phyloP scores from a whole-genome alignment of 768 basidiomycete genomes.

The Hydnum rufescens region DNA sequence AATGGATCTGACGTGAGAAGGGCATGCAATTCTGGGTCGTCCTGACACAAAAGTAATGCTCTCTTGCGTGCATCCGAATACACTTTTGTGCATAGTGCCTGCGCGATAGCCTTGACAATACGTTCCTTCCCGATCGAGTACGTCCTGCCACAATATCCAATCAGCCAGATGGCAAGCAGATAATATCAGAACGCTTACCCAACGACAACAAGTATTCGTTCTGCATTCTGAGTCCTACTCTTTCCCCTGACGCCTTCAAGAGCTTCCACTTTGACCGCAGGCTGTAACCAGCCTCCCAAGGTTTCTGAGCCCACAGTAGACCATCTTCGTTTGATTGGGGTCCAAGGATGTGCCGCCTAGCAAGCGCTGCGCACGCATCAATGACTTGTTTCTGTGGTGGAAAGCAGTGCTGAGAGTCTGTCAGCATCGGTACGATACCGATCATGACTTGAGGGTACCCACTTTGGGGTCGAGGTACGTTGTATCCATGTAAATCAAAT shows the following conservation, averaged over 20 bases:
- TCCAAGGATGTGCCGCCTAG: constrained; percentile 30
- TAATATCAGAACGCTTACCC: constrained; percentile 29
- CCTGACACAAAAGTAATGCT: constrained; percentile 64
- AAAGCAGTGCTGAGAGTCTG: constrained; percentile 56
- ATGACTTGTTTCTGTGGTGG: constrained; percentile 91
- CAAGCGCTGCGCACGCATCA: constrained; percentile 75
- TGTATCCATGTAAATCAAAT: constrained; percentile 85
- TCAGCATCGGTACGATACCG: not conserved
- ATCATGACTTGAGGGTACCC: constrained; percentile 10
- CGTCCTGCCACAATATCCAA: constrained; percentile 32
- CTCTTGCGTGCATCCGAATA: constrained; percentile 79
- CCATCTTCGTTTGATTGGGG: constrained; percentile 12
- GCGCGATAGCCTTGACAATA: constrained; percentile 91
- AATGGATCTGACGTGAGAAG: constrained; percentile 60
- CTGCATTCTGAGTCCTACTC: constrained; percentile 2
- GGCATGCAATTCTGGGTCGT: constrained; percentile 60
- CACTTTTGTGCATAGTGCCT: constrained; percentile 58
- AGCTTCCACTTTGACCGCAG: constrained; percentile 10
- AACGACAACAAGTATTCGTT: constrained; percentile 38
- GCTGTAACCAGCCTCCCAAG: constrained; percentile 9
- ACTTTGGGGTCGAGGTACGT: constrained; percentile 84
- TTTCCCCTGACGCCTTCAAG: constrained; percentile 13
- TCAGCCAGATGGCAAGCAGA: not conserved
- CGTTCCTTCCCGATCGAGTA: constrained; percentile 98
- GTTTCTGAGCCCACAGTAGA: not conserved